Evolutionary conservation across 352 stramenopile genomes (phyloP).

Genomic region (Globisporangium mamillatum): DNA sequence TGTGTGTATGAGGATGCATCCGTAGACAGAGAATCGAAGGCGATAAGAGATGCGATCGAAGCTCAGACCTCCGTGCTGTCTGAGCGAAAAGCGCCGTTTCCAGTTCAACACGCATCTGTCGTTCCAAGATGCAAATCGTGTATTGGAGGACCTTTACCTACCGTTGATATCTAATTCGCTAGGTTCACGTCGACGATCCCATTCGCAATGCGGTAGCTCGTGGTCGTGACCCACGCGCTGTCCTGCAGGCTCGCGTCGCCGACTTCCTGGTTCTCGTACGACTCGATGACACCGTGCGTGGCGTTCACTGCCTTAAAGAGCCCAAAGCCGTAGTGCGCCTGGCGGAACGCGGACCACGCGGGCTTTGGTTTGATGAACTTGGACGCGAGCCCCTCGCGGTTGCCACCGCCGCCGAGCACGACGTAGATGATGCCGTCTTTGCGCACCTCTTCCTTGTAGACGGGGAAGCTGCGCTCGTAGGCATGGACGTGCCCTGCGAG

Average conservation of each 20-base stretch:
- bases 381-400: constrained; percentile 85
- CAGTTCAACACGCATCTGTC: background rate
- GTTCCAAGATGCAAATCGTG: background rate
- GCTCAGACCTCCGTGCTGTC: background rate
- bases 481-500: constrained; percentile 92
- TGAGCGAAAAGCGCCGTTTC: background rate
- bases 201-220: constrained; percentile 10
- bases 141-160: background rate
- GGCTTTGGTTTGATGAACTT: constrained; percentile 74
- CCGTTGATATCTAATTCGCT: background rate
- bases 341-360: constrained; percentile 74
- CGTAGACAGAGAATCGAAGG: background rate
- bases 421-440: constrained; percentile 88
- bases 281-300: constrained; percentile 69
- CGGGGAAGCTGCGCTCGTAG: constrained; percentile 88
- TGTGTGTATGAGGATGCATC: background rate
- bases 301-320: constrained; percentile 60
- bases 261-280: constrained; percentile 58
- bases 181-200: background rate
- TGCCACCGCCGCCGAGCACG: constrained; percentile 91
- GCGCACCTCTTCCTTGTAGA: constrained; percentile 71
- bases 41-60: background rate
- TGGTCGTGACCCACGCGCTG: constrained; percentile 46
- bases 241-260: constrained; percentile 48
- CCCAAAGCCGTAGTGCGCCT: constrained; percentile 77